Percentiles rank a stretch among this genome's conserved stretches.
Conservation (phyloP, 2,329 filamentous ascomycete species). For the Coniochaeta sp. region DNA sequence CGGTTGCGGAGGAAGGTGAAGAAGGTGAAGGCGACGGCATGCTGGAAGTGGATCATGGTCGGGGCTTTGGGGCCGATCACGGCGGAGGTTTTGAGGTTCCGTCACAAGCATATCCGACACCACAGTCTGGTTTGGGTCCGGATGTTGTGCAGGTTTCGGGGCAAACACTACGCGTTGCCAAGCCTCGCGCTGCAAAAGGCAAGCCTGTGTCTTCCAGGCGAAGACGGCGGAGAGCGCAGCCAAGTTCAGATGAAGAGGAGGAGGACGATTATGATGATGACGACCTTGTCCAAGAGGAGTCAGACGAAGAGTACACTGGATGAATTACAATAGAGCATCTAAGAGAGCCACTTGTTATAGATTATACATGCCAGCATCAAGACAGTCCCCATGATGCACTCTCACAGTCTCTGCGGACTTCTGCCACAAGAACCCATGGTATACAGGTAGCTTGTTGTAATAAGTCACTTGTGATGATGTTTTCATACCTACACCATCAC, state of each 20-base stretch:
- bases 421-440: too few relatives aligned
- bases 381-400: too few relatives aligned
- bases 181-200: slow-evolving; percentile 2
- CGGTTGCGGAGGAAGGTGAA: slow-evolving; percentile 34
- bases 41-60: slow-evolving; percentile 23
- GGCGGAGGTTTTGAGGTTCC: slow-evolving; percentile 4
- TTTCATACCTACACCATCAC: too few relatives aligned
- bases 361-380: too few relatives aligned
- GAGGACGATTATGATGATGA: slow-evolving; percentile 12
- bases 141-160: neutral
- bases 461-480: too few relatives aligned
- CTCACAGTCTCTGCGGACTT: too few relatives aligned
- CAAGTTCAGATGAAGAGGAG: slow-evolving; percentile 14
- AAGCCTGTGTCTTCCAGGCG: slow-evolving; percentile 8
- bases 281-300: slow-evolving; percentile 6
- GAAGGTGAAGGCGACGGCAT: slow-evolving; percentile 26
- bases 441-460: too few relatives aligned
- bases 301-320: slow-evolving; percentile 7
- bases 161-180: slow-evolving; percentile 9
- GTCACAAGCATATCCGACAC: neutral
- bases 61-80: slow-evolving; percentile 6
- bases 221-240: slow-evolving; percentile 8
- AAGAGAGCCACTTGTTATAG: too few relatives aligned
- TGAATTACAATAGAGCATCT: neutral
- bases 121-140: neutral